Base-by-base conservation (phyloP, 306 rosid genomes). In the Medicago lupulina region DNA sequence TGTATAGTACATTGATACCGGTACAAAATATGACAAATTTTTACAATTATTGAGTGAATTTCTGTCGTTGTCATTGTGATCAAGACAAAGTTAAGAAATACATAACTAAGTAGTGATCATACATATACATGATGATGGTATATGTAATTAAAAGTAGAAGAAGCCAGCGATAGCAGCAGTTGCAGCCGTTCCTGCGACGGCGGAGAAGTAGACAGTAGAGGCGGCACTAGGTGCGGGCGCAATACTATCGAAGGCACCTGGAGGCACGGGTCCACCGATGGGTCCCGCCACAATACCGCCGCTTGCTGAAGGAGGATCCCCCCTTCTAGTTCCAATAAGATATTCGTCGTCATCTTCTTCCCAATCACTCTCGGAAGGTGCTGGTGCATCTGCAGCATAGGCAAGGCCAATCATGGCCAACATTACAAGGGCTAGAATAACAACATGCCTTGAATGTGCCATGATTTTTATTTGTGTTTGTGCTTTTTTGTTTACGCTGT, bases 391-490 rank as follows among this genome's bases (percentile, higher is more conserved):
- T 5, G 76, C 57, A 2, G 87, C 89, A 14, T n/a, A 70, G 1
- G 71, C 28, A 19, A 66, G 28, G 17, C 71, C 71, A 66, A 66
- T 66, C 51, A 88, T 12, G 84, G 80, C 87, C 31, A 89, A 79
- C 51, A 87, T 63, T 47, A 81, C 71, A 1, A 92, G 73, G 53
- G 77, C 87, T 5, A 83, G 46, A 76, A 84, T 53, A 36, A 74
- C 59, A 50, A 83, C 51, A 7, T 49, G 82, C n/a, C 86, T 70
- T 53, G 86, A 84, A 67, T 88, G 88, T 41, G 88, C 88, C 97
- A 92, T 91, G 38, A 34, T 34, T 34, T 34, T 34, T 34, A 34
- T 34, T 34, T 34, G 38, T 34, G 38, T 55, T 55, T 9, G 28
- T 40, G 44, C 34, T 25, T 76, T 57, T 16, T 36, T 9, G 28